Evolutionary conservation across 2,329 filamentous ascomycete species (phyloP), one percentile per base, ranked within the genome.

Genomic region (Hypocreales sp.): DNA sequence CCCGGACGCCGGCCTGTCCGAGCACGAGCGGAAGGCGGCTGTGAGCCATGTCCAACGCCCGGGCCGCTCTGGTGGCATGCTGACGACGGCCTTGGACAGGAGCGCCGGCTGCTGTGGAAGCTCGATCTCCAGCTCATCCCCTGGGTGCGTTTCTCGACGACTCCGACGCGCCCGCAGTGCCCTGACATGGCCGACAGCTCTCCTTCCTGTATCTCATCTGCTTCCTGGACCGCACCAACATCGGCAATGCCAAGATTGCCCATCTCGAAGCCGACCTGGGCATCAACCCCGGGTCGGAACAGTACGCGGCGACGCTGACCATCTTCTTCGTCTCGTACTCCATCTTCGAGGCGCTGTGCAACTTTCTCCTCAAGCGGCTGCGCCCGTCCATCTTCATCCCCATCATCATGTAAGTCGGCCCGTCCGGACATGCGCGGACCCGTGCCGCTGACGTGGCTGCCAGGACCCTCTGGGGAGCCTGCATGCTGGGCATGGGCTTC

Each of bases 261-360:
- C 20, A 32, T 14, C 30, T 32, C 14, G 26, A 29, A n/a, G 22
- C 9, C 8, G 27, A 26, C 13, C 20, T 86, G 32, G 80, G 80
- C 24, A 66, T 65, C 52, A 82, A 60, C 26, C 50, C 72, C 9
- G 26, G 32, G 12, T 37, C 51, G 16, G 38, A 60, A 8, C 72
- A 79, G 43, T 92, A 84, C 55, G 86, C 86, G 47, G 61, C 67
- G 14, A 68, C 74, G 0, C 60, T 92, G 7, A 81, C 79, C 19
- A 77, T 92, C 39, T 92, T 92, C 57, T 92, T 92, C 55, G 63
- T 92, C 26, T 83, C 79, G 1, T 93, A 93, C 47, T 66, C 79
- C 3, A 52, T 84, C 19, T 84, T 82, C 35, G 82, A 90, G 47
- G 72, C 73, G 0, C 41, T 84, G 23, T 83, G 80, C 33, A 92